Evolutionary conservation across 257 asterid species (phyloP).

Genomic region (Nicotiana tabacum): DNA sequence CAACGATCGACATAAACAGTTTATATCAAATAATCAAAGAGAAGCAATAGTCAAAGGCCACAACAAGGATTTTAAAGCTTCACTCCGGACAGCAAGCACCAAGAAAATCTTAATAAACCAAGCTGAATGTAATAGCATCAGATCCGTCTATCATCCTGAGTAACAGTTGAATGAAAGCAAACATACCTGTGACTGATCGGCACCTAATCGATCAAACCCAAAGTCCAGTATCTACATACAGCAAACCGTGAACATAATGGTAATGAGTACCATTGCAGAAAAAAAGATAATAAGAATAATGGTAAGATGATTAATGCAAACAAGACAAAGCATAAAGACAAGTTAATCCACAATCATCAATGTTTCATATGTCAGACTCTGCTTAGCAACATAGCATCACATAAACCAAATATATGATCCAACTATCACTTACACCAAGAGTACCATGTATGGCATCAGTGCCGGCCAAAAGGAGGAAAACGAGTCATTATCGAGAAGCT

Average conservation of each 20-base stretch:
- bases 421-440: not conserved
- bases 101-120: not conserved
- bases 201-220: constrained; percentile 94
- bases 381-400: not conserved
- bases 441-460: not conserved
- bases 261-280: constrained; percentile 11
- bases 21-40: not conserved
- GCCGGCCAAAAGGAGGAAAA: not conserved
- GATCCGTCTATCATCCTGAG: not conserved
- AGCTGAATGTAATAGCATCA: not conserved
- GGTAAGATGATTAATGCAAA: not conserved
- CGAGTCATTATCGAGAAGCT: not conserved
- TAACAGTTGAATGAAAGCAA: not conserved
- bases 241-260: constrained; percentile 30
- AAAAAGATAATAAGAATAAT: not conserved
- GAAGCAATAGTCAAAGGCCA: constrained; percentile 2
- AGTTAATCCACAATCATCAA: not conserved
- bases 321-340: not conserved
- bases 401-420: not conserved
- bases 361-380: not conserved
- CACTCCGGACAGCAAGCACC: not conserved
- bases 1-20: not conserved
- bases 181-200: constrained; percentile 85
- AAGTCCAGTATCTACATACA: constrained; percentile 81
- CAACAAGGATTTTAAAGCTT: not conserved